These are phyloP conservation scores for Botrytis squamosa DNA, from an alignment of 2,329 filamentous ascomycete genomes.

Conservation along the genomic window DNA sequence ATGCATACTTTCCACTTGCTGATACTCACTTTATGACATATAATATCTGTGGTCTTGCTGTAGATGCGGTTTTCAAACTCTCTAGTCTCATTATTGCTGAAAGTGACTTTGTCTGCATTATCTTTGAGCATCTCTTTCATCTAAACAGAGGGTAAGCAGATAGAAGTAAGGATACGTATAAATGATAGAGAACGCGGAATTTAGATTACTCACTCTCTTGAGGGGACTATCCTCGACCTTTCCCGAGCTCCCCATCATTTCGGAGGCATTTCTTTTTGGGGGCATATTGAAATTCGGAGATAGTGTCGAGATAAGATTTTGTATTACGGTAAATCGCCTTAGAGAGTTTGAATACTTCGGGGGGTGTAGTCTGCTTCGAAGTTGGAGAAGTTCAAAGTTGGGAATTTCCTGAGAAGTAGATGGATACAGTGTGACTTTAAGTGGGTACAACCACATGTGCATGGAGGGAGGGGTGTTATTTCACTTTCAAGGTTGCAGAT, in stretches of 20 bases:
- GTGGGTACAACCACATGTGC: not conserved
- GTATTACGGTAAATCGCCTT: accelerated
- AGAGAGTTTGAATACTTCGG: not conserved
- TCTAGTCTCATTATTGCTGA: not conserved
- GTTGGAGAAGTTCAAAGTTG: not conserved
- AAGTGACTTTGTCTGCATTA: not conserved
- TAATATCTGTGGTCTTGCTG: not conserved
- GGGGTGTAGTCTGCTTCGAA: not conserved
- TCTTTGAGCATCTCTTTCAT: not conserved
- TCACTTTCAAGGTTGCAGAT: not conserved
- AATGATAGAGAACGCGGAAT: not conserved
- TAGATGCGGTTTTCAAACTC: too few species aligned
- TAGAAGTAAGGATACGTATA: not conserved
- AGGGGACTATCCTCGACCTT: not conserved
- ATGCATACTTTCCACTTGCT: not conserved
- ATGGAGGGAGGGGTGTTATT: not conserved
- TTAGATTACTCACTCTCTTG: not conserved
- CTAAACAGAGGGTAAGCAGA: not conserved
- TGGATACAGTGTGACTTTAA: not conserved
- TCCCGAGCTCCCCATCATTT: not conserved
- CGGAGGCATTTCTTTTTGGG: not conserved
- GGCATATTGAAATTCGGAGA: not conserved
- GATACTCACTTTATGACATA: not conserved
- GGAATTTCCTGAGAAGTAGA: accelerated
- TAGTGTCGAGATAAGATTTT: too few species aligned